These are phyloP conservation scores for Bipolaris gigantea DNA, from an alignment of 2,329 filamentous ascomycete species.

Conservation along the genomic window DNA sequence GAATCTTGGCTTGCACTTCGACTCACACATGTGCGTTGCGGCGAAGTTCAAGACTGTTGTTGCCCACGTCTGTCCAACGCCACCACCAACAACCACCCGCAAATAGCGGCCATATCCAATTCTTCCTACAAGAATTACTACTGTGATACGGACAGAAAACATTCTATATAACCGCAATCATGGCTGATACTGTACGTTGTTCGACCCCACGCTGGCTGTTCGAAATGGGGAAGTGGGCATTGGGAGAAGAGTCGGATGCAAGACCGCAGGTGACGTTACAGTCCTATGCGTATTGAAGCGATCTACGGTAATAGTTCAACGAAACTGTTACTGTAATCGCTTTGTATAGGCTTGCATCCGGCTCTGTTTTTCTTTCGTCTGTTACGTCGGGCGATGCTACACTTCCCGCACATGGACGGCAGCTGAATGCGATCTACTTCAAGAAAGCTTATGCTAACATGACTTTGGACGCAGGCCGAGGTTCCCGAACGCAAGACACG, in stretches of 20 bases:
- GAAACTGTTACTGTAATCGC: not conserved
- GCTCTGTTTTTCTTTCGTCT: not conserved
- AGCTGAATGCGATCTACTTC: not conserved
- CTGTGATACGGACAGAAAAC: conserved; percentile 2
- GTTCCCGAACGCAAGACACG: conserved; percentile 68
- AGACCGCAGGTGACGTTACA: not conserved
- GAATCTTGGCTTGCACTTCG: conserved; percentile 23
- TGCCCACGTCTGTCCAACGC: not conserved
- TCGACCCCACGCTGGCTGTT: conserved; percentile 28
- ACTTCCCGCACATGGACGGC: not conserved
- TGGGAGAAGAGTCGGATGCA: conserved; percentile 4
- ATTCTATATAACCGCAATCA: conserved; percentile 49
- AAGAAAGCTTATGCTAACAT: conserved; percentile 24
- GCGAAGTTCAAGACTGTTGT: conserved; percentile 10
- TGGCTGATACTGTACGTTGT: conserved; percentile 53
- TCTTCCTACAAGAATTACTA: not conserved
- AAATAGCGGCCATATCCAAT: not conserved
- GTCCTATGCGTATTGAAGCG: not conserved
- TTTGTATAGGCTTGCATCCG: not conserved
- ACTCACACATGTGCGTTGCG: conserved; percentile 22
- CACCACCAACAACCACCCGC: conserved; percentile 3
- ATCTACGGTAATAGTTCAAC: not conserved
- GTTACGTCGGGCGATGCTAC: not conserved
- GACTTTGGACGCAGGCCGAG: conserved; percentile 45
- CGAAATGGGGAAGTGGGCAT: conserved; percentile 22